Base-by-base conservation (phyloP, 1,139 yeast species). In the Taphrina pruni region DNA sequence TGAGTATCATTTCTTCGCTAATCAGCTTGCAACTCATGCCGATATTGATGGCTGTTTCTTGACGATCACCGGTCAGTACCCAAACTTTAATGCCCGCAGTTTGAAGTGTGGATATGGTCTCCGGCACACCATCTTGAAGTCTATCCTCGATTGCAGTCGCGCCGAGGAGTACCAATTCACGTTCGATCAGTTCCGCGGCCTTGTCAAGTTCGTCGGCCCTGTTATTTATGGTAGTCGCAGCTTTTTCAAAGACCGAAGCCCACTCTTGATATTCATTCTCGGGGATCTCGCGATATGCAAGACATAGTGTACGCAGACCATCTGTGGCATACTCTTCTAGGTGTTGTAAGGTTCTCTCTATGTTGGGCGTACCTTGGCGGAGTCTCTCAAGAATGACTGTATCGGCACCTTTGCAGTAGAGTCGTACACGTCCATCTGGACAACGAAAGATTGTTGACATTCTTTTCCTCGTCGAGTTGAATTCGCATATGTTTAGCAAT, bases 101-200 rank as follows among this genome's bases (percentile, higher is more conserved):
- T 78, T 94, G 99, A 70, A 95, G 82, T 3, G 96, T 90, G 73
- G 90, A 94, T 71, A 95, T 95, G 0, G 99, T 92, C 74, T 95
- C 99, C 1, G 99, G 98, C 14, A 95, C 99, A 50, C 97, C 99
- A 71, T 94, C 99, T 80, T 95, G 99, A 69, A 95, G 82, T 76
- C 94, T 93, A 78, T 95, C 99, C 78, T 95, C 99, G 77, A 95
- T 94, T 1, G 99, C 99, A 56, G 99, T 95, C 1, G 98, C 99
- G 43, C 99, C 99, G 32, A 94, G 81, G 67, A 95, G 81, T 72
- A 88, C 88, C 75, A 95, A 80, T 71, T 89, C 89, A 54, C 82
- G 84, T 78, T 95, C 99, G 73, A 95, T 92, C 70, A 87, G 75
- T 75, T 94, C 97, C 0, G 94, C 93, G 32, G 87, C 90, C n/a